Conservation (phyloP, 108 stramenopile species). For the Cylindrotheca fusiformis region DNA sequence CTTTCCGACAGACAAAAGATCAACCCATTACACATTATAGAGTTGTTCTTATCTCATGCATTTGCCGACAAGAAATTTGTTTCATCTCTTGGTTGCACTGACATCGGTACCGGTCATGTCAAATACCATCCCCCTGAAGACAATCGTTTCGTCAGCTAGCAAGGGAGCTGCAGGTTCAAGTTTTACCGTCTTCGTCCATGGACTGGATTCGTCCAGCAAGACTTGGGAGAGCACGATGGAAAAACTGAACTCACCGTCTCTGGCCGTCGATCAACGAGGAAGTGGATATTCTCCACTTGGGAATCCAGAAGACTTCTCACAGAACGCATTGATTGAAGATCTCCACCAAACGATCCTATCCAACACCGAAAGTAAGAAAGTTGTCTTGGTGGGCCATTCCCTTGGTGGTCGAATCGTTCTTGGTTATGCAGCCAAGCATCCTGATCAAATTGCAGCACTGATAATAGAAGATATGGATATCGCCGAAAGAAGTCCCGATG, state of each 20-base stretch:
- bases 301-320: constrained; percentile 20
- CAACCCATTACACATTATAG: too few species aligned
- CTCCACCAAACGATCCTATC: not conserved
- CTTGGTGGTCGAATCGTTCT: constrained; percentile 50
- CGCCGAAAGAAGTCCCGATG: constrained; percentile 2
- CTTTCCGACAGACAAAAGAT: too few species aligned
- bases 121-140: too few species aligned
- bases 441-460: constrained; percentile 23
- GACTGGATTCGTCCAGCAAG: constrained; percentile 38
- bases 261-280: constrained; percentile 43
- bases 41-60: too few species aligned
- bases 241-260: constrained; percentile 11
- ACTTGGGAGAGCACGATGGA: constrained; percentile 25
- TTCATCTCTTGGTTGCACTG: too few species aligned
- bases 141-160: too few species aligned
- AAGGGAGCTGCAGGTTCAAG: too few species aligned
- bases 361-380: not conserved
- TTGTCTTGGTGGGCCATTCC: constrained; percentile 48
- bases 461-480: constrained; percentile 56
- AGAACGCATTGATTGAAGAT: constrained; percentile 28
- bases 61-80: too few species aligned
- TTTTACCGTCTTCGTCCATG: constrained; percentile 28
- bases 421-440: constrained; percentile 29
- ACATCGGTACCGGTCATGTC: too few species aligned
- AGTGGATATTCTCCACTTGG: constrained; percentile 33